Percentiles rank a stretch among this genome's conserved stretches.
Conservation (phyloP, 768 basidiomycete species). For the Melanogaster broomeanus region DNA sequence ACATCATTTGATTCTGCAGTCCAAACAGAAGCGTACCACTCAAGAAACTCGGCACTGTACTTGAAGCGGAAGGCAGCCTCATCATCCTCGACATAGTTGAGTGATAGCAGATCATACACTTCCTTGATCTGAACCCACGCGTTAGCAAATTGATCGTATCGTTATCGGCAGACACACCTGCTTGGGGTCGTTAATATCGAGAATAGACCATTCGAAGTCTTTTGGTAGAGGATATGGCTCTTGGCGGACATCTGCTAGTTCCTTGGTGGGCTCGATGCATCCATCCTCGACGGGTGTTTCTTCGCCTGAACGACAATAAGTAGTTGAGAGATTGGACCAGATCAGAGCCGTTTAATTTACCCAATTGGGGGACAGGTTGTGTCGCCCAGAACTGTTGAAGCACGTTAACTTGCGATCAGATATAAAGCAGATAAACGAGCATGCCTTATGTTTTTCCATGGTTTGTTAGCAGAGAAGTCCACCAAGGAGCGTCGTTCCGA, state of each 20-base stretch:
- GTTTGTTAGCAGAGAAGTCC: no score
- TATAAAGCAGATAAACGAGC: conserved; percentile 14
- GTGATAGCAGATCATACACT: conserved; percentile 86
- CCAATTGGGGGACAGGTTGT: conserved; percentile 93
- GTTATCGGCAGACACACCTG: conserved; percentile 50
- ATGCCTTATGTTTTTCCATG: conserved; percentile 86
- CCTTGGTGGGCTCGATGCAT: conserved; percentile 81
- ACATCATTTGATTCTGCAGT: not conserved
- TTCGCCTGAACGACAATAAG: conserved; percentile 48
- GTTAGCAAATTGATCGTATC: conserved; percentile 1
- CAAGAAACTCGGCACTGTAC: conserved; percentile 91
- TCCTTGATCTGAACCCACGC: conserved; percentile 70
- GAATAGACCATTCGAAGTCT: conserved; percentile 87
- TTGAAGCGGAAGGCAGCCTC: conserved; percentile 96
- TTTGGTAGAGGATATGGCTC: conserved; percentile 87
- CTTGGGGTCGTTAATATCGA: conserved; percentile 76
- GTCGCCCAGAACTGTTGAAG: conserved; percentile 87
- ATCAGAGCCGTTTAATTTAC: conserved; percentile 35
- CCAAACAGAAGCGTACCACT: conserved; percentile 59
- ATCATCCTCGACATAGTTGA: conserved; percentile 96
- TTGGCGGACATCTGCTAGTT: conserved; percentile 78
- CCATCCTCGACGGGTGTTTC: conserved; percentile 74
- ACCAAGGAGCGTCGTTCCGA: no score
- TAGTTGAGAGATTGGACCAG: not conserved
- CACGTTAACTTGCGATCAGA: conserved; percentile 8